Percentiles rank a stretch among this genome's conserved stretches.
phyloP scores from a whole-genome alignment of 2,329 filamentous ascomycete species.

The Camptophora hylomeconis region DNA sequence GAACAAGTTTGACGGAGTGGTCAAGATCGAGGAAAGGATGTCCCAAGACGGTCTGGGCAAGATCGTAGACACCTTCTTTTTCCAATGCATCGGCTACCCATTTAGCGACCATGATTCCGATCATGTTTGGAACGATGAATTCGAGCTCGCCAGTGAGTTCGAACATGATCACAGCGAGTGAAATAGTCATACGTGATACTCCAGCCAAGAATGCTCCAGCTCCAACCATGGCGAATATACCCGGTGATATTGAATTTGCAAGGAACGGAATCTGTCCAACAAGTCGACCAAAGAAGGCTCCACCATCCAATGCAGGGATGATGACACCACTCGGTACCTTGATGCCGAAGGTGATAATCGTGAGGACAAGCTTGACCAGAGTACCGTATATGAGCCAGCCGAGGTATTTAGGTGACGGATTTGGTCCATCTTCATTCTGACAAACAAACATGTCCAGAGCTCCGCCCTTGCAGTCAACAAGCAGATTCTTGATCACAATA shows the following conservation, averaged over 20 bases:
- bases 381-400: conserved; percentile 41
- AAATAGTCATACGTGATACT: conserved; percentile 46
- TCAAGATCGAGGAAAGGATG: conserved; percentile 42
- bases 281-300: conserved; percentile 45
- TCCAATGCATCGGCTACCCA: conserved; percentile 45
- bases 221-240: conserved; percentile 50
- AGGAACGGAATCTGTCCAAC: conserved; percentile 39
- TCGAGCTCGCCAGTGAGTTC: conserved; percentile 46
- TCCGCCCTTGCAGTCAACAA: conserved; percentile 39
- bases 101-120: conserved; percentile 46
- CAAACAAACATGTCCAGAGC: conserved; percentile 36
- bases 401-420: conserved; percentile 29
- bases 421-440: conserved; percentile 28
- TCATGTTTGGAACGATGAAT: conserved; percentile 46
- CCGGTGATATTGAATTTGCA: conserved; percentile 39
- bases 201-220: conserved; percentile 46
- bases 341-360: conserved; percentile 45
- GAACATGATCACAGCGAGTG: conserved; percentile 48
- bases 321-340: conserved; percentile 50
- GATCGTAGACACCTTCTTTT: conserved; percentile 43
- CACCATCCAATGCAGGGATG: conserved; percentile 45
- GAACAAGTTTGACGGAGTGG: conserved; percentile 25
- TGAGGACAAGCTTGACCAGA: conserved; percentile 41
- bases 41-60: conserved; percentile 45
- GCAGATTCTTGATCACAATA: conserved; percentile 41